phyloP scores from a whole-genome alignment of 441 rosid species.

The Corymbia citriodora region DNA sequence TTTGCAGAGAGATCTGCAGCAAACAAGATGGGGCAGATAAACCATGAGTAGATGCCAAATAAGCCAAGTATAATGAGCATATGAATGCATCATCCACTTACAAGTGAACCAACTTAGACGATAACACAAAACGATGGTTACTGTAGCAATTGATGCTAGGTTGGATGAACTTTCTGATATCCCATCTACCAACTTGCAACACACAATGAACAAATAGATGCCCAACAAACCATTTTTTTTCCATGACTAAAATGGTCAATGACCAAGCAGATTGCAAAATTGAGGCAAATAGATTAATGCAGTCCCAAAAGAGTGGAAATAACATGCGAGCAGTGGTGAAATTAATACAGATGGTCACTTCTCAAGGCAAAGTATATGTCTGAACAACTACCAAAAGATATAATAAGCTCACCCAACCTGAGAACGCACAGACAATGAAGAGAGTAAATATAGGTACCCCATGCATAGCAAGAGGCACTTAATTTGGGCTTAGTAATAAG shows the following conservation, averaged over 20 bases:
- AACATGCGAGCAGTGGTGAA: not conserved
- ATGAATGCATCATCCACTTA: not conserved
- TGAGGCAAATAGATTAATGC: not conserved
- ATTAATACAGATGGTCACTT: not conserved
- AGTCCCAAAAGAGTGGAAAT: not conserved
- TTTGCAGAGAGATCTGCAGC: conserved; percentile 64
- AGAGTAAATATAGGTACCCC: not conserved
- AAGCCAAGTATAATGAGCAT: not conserved
- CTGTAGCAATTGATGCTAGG: not conserved
- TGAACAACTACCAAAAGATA: not conserved
- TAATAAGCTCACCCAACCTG: not conserved
- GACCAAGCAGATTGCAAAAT: not conserved
- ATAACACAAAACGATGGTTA: not conserved
- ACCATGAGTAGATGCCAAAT: not conserved
- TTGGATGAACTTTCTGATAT: not conserved
- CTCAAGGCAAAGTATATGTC: not conserved
- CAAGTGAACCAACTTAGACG: not conserved
- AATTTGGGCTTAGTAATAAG: not conserved
- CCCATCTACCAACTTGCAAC: not conserved
- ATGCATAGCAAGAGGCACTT: not conserved
- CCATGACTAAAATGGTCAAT: not conserved
- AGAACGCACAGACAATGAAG: not conserved
- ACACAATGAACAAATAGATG: not conserved
- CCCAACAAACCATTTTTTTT: not conserved
- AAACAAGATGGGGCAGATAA: not conserved